These are phyloP conservation scores for Calonectria montana DNA, from an alignment of 2,329 filamentous ascomycete species.

Conservation along the genomic window DNA sequence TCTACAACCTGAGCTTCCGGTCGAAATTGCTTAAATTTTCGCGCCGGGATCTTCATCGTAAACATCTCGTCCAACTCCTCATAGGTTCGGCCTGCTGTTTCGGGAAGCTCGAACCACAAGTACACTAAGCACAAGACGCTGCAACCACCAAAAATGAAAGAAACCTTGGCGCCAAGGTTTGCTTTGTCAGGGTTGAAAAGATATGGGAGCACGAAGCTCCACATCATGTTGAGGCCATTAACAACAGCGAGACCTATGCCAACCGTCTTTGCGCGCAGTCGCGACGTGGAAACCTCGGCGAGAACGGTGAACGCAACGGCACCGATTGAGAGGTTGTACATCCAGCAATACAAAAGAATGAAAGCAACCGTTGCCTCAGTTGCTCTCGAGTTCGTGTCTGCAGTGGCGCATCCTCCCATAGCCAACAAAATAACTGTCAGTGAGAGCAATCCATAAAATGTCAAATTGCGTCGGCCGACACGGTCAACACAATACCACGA, in stretches of 20 bases:
- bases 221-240: slow-evolving; percentile 26
- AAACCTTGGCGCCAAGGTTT: slow-evolving; percentile 26
- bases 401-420: slow-evolving; percentile 49
- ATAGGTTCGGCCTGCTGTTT: slow-evolving; percentile 30
- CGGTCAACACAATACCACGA: slow-evolving; percentile 52
- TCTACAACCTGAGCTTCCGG: slow-evolving; percentile 15
- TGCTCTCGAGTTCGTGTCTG: slow-evolving; percentile 10
- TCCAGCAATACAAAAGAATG: slow-evolving; percentile 53
- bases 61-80: slow-evolving; percentile 34
- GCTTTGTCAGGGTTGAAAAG: slow-evolving; percentile 30
- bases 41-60: slow-evolving; percentile 22
- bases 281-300: slow-evolving; percentile 51
- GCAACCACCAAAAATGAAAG: slow-evolving; percentile 29
- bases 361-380: slow-evolving; percentile 47
- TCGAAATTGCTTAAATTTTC: slow-evolving; percentile 22
- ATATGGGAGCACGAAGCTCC: slow-evolving; percentile 29
- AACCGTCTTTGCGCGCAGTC: slow-evolving; percentile 53
- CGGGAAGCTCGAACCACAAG: slow-evolving; percentile 31
- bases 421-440: slow-evolving; percentile 51
- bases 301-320: slow-evolving; percentile 52
- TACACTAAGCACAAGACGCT: slow-evolving; percentile 18
- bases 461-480: slow-evolving; percentile 50
- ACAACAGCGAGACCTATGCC: slow-evolving; percentile 24
- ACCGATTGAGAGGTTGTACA: slow-evolving; percentile 55
- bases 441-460: slow-evolving; percentile 46